These are phyloP conservation scores for Tetrahymena borealis DNA, from an alignment of 73 alveolate genomes.

Conservation along the genomic window DNA sequence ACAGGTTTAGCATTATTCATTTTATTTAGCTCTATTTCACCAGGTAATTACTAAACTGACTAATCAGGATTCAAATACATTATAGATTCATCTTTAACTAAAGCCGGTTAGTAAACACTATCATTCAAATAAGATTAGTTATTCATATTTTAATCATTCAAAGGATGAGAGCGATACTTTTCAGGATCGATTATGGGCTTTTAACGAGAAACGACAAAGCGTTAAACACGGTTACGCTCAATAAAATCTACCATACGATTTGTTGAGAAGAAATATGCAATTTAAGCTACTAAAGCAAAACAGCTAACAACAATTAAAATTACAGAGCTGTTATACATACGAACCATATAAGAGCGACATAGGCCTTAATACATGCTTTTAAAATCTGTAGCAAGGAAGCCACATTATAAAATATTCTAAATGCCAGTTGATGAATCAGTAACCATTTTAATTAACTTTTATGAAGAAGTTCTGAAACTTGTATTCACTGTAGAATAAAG, in stretches of 20 bases:
- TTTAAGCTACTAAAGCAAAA: not conserved
- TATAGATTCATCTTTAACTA: not conserved
- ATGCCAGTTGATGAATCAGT: not conserved
- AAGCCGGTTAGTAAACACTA: not conserved
- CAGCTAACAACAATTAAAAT: not conserved
- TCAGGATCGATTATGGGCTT: not conserved
- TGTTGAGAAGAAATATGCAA: not conserved
- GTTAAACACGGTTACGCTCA: not conserved
- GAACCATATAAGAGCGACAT: not conserved
- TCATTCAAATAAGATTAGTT: not conserved
- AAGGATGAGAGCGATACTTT: not conserved
- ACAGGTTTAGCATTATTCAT: not conserved
- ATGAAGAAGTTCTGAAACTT: not conserved
- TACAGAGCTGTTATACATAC: not conserved
- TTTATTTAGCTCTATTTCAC: not conserved
- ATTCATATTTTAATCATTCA: too few relatives aligned
- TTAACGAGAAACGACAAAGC: not conserved
- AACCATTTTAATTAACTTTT: not conserved
- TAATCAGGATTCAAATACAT: not conserved
- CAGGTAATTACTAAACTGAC: not conserved
- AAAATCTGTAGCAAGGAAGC: not conserved
- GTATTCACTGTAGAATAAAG: not conserved
- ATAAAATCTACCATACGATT: not conserved
- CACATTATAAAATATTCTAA: not conserved
- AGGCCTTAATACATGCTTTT: not conserved